Evolutionary conservation across 352 stramenopile genomes (phyloP).

Genomic region (Aphanomyces euteiches): DNA sequence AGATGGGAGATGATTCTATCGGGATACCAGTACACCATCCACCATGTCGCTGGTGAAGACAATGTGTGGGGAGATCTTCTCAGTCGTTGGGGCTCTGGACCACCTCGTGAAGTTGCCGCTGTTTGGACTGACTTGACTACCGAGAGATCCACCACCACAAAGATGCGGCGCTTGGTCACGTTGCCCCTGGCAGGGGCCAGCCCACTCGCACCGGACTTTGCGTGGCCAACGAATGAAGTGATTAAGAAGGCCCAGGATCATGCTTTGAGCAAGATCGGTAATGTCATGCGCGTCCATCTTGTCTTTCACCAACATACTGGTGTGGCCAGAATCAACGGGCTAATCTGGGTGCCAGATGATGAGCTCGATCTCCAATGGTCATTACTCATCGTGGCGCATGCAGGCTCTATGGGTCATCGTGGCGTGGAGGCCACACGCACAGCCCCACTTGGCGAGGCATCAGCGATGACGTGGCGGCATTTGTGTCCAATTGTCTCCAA

Average conservation of each 20-base stretch:
- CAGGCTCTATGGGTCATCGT: slow-evolving; percentile 34
- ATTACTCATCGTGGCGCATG: slow-evolving; percentile 30
- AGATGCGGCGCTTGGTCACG: background rate
- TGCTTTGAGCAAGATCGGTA: background rate
- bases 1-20: slow-evolving; percentile 32
- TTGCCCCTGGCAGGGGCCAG: background rate
- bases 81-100: slow-evolving; percentile 28
- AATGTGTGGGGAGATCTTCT: slow-evolving; percentile 43
- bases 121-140: slow-evolving; percentile 17
- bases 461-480: background rate
- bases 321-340: too few relatives aligned
- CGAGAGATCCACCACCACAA: slow-evolving; percentile 2
- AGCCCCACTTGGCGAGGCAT: slow-evolving; percentile 21
- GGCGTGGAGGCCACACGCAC: slow-evolving; percentile 28
- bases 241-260: background rate
- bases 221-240: background rate
- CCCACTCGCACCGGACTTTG: background rate
- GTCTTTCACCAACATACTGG: too few relatives aligned
- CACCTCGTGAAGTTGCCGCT: background rate
- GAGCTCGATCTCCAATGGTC: slow-evolving; percentile 32
- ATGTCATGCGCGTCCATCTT: too few relatives aligned
- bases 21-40: slow-evolving; percentile 36
- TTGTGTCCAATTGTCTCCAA: slow-evolving; percentile 11
- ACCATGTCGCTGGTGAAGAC: slow-evolving; percentile 32
- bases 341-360: too few relatives aligned